phyloP scores from a whole-genome alignment of 1,139 yeast species.

The Sugiyamaella castrensis region DNA sequence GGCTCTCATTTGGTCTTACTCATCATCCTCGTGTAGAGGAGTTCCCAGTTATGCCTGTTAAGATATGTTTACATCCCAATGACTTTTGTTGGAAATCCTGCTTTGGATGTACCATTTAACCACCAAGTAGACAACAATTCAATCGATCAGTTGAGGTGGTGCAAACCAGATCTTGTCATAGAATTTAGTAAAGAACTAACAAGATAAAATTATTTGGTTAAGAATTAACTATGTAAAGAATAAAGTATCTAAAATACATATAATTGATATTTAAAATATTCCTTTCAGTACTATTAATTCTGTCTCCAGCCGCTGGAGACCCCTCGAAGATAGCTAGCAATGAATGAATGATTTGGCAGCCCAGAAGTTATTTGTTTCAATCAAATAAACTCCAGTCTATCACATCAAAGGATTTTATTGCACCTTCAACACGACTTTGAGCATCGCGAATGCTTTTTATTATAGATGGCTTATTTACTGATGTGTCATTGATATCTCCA shows the following conservation, averaged over 20 bases:
- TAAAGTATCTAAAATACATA: too few species aligned
- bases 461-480: not conserved
- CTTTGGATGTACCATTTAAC: conserved; percentile 78
- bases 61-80: conserved; percentile 60
- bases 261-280: too few species aligned
- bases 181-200: conserved; percentile 11
- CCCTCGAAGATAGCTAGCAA: too few species aligned
- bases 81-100: conserved; percentile 81
- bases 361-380: not conserved
- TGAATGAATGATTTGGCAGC: too few species aligned
- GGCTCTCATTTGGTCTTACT: conserved; percentile 86
- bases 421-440: conserved; percentile 5
- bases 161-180: conserved; percentile 37
- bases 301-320: too few species aligned
- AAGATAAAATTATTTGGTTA: too few species aligned
- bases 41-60: conserved; percentile 92
- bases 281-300: too few species aligned
- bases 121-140: conserved; percentile 66
- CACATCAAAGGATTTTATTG: conserved; percentile 3
- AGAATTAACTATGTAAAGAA: too few species aligned
- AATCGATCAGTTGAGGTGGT: conserved; percentile 59
- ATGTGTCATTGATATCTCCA: too few species aligned
- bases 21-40: conserved; percentile 88
- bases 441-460: conserved; percentile 3
- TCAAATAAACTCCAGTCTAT: conserved; percentile 9